phyloP scores from a whole-genome alignment of 2,329 filamentous ascomycete genomes.

The Penicillium corylophilum region DNA sequence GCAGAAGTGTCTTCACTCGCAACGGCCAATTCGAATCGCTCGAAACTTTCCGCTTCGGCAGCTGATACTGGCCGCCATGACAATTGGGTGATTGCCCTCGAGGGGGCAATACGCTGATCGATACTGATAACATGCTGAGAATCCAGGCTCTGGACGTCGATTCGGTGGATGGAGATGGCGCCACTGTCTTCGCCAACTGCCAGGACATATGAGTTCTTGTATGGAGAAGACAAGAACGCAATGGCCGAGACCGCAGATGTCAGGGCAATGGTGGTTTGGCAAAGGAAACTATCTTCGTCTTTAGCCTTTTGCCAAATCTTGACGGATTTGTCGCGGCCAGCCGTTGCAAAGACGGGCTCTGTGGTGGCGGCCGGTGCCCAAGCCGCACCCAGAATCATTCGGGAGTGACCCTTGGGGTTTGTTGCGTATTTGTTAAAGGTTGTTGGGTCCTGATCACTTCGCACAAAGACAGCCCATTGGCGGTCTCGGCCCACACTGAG shows the following conservation, averaged over 20 bases:
- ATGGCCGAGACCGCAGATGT: constrained; percentile 68
- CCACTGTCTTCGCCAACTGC: constrained; percentile 51
- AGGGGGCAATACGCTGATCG: constrained; percentile 51
- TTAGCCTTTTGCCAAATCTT: constrained; percentile 62
- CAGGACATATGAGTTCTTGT: constrained; percentile 36
- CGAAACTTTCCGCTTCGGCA: constrained; percentile 11
- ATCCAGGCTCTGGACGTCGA: constrained; percentile 34
- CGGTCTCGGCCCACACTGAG: constrained; percentile 89
- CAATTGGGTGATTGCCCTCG: constrained; percentile 65
- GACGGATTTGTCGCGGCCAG: constrained; percentile 82
- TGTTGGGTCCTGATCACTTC: constrained; percentile 39
- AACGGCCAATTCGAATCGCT: constrained; percentile 41
- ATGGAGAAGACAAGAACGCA: constrained; percentile 55
- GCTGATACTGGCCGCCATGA: constrained; percentile 61
- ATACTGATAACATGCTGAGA: constrained; percentile 31
- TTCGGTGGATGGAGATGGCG: constrained; percentile 42
- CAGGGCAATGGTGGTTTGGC: constrained; percentile 55
- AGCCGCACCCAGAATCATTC: constrained; percentile 87
- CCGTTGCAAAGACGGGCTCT: constrained; percentile 70
- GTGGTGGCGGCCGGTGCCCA: constrained; percentile 64
- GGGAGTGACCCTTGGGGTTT: constrained; percentile 80
- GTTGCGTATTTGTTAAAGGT: constrained; percentile 60
- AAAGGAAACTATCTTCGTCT: constrained; percentile 48
- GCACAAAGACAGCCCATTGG: constrained; percentile 81
- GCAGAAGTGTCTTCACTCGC: constrained; percentile 48